Percentiles rank a stretch among this genome's conserved stretches.
Evolutionary conservation across 495 filamentous ascomycete genomes (phyloP).

Genomic region (Daldinia childiae): DNA sequence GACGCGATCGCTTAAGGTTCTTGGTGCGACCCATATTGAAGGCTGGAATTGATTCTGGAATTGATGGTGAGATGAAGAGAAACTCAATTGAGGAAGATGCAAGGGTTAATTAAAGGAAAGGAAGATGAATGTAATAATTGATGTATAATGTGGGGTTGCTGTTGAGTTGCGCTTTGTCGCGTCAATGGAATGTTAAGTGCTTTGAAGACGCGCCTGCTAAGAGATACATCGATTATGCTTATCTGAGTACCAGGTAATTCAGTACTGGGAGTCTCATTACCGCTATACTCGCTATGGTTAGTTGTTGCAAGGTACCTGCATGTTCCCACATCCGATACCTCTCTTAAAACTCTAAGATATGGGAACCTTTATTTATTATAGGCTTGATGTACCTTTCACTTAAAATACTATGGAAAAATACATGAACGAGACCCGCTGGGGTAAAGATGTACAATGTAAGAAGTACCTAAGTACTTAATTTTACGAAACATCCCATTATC

Average conservation of each 20-base stretch:
- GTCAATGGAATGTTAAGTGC: conserved; percentile 10
- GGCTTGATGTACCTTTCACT: neutral
- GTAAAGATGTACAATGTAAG: neutral
- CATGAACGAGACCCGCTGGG: neutral
- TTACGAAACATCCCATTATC: conserved; percentile 5
- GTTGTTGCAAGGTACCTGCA: conserved; percentile 1
- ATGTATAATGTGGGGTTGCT: conserved; percentile 23
- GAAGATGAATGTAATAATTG: neutral
- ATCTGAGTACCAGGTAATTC: neutral
- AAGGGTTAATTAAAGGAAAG: neutral
- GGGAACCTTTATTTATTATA: neutral
- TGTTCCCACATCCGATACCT: neutral
- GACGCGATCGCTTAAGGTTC: conserved; percentile 40
- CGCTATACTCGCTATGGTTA: neutral
- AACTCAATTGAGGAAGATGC: neutral
- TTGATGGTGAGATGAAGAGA: neutral
- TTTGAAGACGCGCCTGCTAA: conserved; percentile 29
- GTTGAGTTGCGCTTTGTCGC: conserved; percentile 12
- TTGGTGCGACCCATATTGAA: conserved; percentile 31
- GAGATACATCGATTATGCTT: neutral
- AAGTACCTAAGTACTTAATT: neutral
- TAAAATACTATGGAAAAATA: neutral
- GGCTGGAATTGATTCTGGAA: neutral
- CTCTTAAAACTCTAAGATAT: conserved; percentile 4
- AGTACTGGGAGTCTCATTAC: neutral